Conservation (phyloP, 441 rosid genomes). For the Adansonia madagascariensis region DNA sequence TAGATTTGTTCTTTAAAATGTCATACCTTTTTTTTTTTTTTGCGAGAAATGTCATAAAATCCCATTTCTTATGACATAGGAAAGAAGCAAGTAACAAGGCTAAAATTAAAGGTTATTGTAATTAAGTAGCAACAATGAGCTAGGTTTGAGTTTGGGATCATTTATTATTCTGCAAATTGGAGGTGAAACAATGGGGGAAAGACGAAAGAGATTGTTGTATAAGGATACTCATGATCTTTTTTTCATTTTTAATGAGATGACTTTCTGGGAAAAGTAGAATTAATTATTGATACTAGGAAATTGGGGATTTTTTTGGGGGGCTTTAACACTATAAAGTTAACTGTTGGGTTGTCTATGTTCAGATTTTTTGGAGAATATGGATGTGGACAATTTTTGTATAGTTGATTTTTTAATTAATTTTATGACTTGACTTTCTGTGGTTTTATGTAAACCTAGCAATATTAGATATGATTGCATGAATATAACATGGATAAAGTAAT, state of each 20-base stretch:
- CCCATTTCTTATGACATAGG: conserved; percentile 22
- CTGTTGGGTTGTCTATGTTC: conserved; percentile 1
- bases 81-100: conserved; percentile 11
- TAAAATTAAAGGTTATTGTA: background rate
- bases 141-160: conserved; percentile 4
- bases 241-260: too few species aligned
- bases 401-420: conserved; percentile 11
- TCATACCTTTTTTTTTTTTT: background rate
- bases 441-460: too few species aligned
- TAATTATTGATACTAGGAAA: conserved; percentile 5
- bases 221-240: too few species aligned
- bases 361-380: background rate
- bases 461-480: too few species aligned
- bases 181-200: background rate
- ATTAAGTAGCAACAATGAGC: background rate
- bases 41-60: conserved; percentile 15
- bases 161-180: conserved; percentile 13
- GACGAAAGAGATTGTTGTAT: background rate
- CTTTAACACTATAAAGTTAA: background rate
- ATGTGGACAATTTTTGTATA: background rate
- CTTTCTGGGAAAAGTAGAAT: too few species aligned
- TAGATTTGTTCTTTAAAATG: conserved; percentile 7
- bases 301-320: background rate
- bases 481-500: too few species aligned
- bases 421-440: too few species aligned